A percentile compares a stretch with the other conserved stretches of the same genome.
Evolutionary conservation across 805 yeast genomes (phyloP).

Genomic region (Myxozyma vanderwaltii): DNA sequence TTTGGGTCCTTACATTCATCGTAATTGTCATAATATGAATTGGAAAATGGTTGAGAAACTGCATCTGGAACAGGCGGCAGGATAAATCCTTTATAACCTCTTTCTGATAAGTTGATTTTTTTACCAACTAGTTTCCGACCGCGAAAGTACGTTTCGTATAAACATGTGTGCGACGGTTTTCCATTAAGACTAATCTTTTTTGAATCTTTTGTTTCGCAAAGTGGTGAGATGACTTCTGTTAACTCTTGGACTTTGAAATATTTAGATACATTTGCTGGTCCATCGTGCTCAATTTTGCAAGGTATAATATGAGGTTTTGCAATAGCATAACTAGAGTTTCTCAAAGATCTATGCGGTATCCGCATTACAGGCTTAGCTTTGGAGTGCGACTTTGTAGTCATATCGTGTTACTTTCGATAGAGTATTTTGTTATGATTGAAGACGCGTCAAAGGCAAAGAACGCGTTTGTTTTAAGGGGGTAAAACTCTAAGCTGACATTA

Average conservation of each 20-base stretch:
- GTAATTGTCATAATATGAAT: not conserved
- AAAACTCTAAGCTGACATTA: no score
- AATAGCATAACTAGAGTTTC: not conserved
- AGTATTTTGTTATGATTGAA: no score
- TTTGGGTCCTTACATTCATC: not conserved
- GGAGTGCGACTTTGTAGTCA: not conserved
- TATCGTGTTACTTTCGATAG: not conserved
- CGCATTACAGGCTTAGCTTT: not conserved
- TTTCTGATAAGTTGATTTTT: constrained; percentile 11
- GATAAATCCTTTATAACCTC: not conserved
- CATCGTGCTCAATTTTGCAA: constrained; percentile 26
- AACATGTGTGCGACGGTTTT: not conserved
- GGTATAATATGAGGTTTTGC: constrained; percentile 22
- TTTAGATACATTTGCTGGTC: constrained; percentile 24
- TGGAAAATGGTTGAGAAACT: not conserved
- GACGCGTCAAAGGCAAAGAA: no score
- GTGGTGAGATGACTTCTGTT: not conserved
- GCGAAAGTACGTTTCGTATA: constrained; percentile 26
- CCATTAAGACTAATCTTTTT: not conserved
- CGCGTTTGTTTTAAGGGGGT: not conserved
- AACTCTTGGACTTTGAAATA: constrained; percentile 10
- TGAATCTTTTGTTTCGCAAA: not conserved
- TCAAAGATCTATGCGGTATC: not conserved
- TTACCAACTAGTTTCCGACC: constrained; percentile 26
- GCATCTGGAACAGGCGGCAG: constrained; percentile 1